Base-by-base conservation (phyloP, 202 grass and related monocot genomes). In the Alloteropsis angusta region DNA sequence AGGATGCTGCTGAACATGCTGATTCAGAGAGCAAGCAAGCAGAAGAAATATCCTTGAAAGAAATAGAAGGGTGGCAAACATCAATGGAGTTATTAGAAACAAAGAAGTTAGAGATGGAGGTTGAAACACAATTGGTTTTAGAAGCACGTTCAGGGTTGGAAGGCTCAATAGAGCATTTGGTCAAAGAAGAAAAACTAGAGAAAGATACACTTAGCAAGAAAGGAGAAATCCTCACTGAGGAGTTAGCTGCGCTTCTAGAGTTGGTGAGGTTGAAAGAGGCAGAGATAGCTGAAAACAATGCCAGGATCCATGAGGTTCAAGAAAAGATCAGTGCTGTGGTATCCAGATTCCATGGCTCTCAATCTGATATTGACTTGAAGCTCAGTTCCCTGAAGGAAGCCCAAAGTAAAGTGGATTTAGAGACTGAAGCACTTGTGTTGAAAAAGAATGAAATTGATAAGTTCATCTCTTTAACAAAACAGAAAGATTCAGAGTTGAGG, bases 251-350 rank as follows among this genome's bases (percentile, higher is more conserved):
- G 16, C 92, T 98, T 10, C 71, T 98, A 60, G 83, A 89, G 84
- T 69, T 98, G 65, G 90, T 98, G 48, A 88, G 82, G 44, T 68
- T 93, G 81, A 98, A 98, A 85, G 86, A 98, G 80, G 83, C 84
- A 49, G 92, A 95, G 75, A 98, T 98, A 82, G 81, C 87, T 83
- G 85, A 94, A 80, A 98, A 98, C 82, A 89, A 95, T 79, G 66
- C 81, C 66, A 74, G 35, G 73, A 93, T 93, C 58, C 80, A 86
- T 73, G 79, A 93, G 54, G 89, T 98, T 80, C 89, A 98, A 72
- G 83, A 82, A 76, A 90, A 76, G 70, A 95, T 98, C 23, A 89
- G 81, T 57, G 17, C 45, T 4, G 86, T 84, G 43, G 83, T 84
- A 41, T 88, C 90, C 48, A 72, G 68, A 85, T 98, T 93, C 68